Evolutionary conservation across 2,329 filamentous ascomycete species (phyloP), one percentile per base, ranked within the genome.

Genomic region (Sclerotinia subarctica): DNA sequence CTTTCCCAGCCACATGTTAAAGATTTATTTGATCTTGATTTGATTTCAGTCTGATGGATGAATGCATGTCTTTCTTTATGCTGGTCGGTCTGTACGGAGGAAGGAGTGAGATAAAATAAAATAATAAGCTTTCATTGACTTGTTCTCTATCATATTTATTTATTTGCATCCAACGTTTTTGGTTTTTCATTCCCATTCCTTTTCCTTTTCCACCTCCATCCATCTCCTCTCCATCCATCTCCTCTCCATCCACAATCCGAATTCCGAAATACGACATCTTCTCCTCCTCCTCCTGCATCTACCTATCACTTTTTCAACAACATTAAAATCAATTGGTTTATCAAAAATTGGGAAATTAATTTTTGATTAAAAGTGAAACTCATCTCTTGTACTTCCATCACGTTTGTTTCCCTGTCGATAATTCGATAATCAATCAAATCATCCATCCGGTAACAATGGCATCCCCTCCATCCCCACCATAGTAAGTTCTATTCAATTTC

Each of bases 391-490:
- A 62, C 58, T 51, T 51, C 46, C 46, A 29, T 35, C 1, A 5
- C 26, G 21, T 24, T 49, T 24, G 13, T 60, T 60, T 38, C 38
- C 58, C 24, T 51, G 3, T 62, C 35, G 46, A 53, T 32, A 21
- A 65, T 26, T 62, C 35, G 46, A 53, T 32, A 21, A 65, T 26
- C 19, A 15, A 15, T 42, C 38, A 29, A 24, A 24, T 63, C 35
- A 35, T 35, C 35, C 46, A 5, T 26, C 64, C 44, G 46, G 59
- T 57, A 51, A 47, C 47, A 67, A 67, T 67, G 56, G 59, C 58
- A 62, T 62, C 56, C 56, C 56, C 65, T 52, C 65, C 56, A 67
- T 63, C 65, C 47, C 65, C 65, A 52, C 65, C 65, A 63, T 67
- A 67, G 65, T 67, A 47, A 67, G 65, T 67, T 54, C 35, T 24